Evolutionary conservation across 352 stramenopile species (phyloP), one percentile per base, ranked within the genome.

Genomic region (Globisporangium echinulatum): DNA sequence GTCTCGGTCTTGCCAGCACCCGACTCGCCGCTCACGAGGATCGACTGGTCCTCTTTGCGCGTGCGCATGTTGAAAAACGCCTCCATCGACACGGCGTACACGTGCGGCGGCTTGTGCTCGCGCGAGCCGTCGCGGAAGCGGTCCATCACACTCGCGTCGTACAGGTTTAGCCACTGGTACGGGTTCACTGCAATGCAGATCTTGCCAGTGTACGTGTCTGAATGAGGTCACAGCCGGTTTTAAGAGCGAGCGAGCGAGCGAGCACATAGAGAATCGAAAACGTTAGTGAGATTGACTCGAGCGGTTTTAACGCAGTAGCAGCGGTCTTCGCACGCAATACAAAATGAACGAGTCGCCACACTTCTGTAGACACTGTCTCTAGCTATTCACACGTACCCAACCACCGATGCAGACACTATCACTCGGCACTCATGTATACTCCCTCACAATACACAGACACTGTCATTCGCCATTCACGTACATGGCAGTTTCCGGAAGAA

Each of bases 1-100:
- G 95, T 98, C 73, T 98, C 94, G 0, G 96, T 99, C 71, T 99
- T 99, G 54, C 96, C 96, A 38, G 96, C 94, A 49, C 96, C 96
- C 11, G 85, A 97, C 68, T 99, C 96, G 40, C 96, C 96, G 51
- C 75, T 96, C 3, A 99, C 92, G 11, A 99, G 71, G 68, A 99
- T 97, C 44, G 88, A 97, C 71, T 99, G 96, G 72, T 98, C 96
- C 48, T 87, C 73, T 49, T 74, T 66, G 19, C 79, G 70, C 39
- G 74, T 66, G 38, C 78, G 69, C 85, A 96, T 92, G 61, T 90
- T 85, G 58, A 81, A 84, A 60, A 93, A 94, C 3, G 84, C 80
- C 60, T 93, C 84, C 82, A 92, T 92, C 15, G 86, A 92, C 53
- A 93, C 79, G 4, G 82, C 83, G 68, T 92, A 96, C 37, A 96